Conservation (phyloP, 2,329 filamentous ascomycete genomes). For the Alternaria panax region DNA sequence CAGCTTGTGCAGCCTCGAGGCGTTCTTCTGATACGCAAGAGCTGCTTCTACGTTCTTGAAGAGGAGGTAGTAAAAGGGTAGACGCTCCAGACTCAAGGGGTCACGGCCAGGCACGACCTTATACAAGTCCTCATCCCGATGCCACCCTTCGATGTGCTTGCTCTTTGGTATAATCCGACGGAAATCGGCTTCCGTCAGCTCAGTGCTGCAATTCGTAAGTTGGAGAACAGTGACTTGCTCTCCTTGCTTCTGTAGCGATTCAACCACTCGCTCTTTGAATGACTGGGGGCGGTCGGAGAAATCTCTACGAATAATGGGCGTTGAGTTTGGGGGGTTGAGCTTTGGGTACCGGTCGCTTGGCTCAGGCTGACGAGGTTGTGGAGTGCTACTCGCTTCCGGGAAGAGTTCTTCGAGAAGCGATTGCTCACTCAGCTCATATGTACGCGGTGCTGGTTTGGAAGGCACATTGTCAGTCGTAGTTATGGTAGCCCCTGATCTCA, state of each 20-base stretch:
- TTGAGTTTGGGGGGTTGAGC: conserved; percentile 32
- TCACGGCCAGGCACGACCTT: conserved; percentile 72
- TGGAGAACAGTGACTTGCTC: conserved; percentile 58
- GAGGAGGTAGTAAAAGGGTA: conserved; percentile 72
- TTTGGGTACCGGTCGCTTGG: conserved; percentile 36
- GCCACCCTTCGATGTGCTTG: conserved; percentile 72
- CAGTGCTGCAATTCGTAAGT: conserved; percentile 58
- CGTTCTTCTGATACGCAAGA: conserved; percentile 65
- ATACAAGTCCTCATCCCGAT: conserved; percentile 62
- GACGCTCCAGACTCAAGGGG: conserved; percentile 66
- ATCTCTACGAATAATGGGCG: conserved; percentile 18
- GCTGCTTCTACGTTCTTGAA: conserved; percentile 70
- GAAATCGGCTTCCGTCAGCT: conserved; percentile 73
- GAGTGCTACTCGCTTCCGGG: conserved; percentile 53
- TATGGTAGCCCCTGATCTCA: not conserved
- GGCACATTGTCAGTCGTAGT: not conserved
- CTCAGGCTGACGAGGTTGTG: conserved; percentile 21
- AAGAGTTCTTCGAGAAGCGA: conserved; percentile 62
- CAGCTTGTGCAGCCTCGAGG: conserved; percentile 60
- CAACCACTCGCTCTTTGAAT: conserved; percentile 27
- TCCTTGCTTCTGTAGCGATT: conserved; percentile 32
- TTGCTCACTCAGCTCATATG: conserved; percentile 30
- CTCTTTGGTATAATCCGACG: conserved; percentile 69
- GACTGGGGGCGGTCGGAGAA: conserved; percentile 9
- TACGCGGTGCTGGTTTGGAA: conserved; percentile 6